Percentiles rank a stretch among this genome's conserved stretches.
Evolutionary conservation across 208 protist species (phyloP).

Genomic region (Leishmania tarentolae): DNA sequence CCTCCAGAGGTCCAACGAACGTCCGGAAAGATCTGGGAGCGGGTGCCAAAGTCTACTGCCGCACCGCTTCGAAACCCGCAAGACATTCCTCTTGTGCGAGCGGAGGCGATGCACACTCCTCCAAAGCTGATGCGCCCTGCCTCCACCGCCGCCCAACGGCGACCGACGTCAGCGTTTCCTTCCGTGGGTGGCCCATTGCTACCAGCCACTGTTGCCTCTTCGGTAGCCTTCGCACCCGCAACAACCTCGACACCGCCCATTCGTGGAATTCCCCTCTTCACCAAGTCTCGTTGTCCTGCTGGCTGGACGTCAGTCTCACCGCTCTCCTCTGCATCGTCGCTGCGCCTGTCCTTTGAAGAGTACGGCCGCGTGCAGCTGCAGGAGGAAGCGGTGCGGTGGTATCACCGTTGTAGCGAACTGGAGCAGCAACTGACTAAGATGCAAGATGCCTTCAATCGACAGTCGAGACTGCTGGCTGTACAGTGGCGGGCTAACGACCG

Average conservation of each 20-base stretch:
- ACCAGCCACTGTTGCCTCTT: neutral
- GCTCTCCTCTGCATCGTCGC: conserved; percentile 1
- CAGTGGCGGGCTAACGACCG: conserved; percentile 13
- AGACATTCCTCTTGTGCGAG: neutral
- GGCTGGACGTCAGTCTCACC: neutral
- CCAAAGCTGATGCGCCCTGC: conserved; percentile 6
- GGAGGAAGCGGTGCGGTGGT: conserved; percentile 40
- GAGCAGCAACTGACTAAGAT: conserved; percentile 18
- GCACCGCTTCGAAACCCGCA: neutral
- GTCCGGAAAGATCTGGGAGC: neutral
- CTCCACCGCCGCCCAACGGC: neutral
- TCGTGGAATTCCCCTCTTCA: conserved; percentile 27
- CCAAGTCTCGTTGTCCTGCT: neutral
- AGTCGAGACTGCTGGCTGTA: conserved; percentile 27
- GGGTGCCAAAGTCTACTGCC: neutral
- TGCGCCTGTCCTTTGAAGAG: conserved; percentile 24
- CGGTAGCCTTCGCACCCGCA: neutral
- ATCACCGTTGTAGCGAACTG: conserved; percentile 28
- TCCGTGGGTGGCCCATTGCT: neutral
- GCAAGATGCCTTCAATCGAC: conserved; percentile 14
- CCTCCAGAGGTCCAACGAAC: neutral
- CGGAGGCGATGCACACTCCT: neutral
- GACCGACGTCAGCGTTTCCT: neutral
- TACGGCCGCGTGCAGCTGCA: conserved; percentile 31
- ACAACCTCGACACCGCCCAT: neutral